Conservation (phyloP, 371 early-diverging fungal genomes). For the Circinella minor region DNA sequence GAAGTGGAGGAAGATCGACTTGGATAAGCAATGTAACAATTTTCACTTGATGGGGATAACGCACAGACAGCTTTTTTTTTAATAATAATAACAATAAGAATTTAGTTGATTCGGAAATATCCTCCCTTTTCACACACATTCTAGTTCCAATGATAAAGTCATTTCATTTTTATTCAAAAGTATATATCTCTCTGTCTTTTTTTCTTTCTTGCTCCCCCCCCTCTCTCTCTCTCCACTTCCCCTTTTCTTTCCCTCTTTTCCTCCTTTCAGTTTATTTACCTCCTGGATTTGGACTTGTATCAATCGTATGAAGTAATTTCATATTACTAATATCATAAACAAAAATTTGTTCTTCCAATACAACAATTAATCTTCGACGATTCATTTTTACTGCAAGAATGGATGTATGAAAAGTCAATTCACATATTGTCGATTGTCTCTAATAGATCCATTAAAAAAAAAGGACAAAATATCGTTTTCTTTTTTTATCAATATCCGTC, state of each 20-base stretch:
- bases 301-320: slow-evolving; percentile 94
- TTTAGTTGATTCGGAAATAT: not conserved
- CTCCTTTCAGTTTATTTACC: slow-evolving; percentile 49
- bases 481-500: too few relatives aligned
- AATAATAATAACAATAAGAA: slow-evolving; percentile 1
- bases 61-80: slow-evolving; percentile 88
- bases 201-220: too few relatives aligned
- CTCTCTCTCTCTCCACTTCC: too few relatives aligned
- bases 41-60: slow-evolving; percentile 92
- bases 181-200: not conserved
- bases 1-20: slow-evolving; percentile 61
- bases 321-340: slow-evolving; percentile 95
- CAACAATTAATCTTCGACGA: slow-evolving; percentile 89
- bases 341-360: slow-evolving; percentile 90
- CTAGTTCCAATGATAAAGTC: too few relatives aligned
- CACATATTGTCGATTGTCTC: slow-evolving; percentile 95
- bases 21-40: slow-evolving; percentile 94
- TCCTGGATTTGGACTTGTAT: slow-evolving; percentile 89
- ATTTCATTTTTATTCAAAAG: too few relatives aligned
- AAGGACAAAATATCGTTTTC: too few relatives aligned
- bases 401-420: slow-evolving; percentile 89
- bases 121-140: too few relatives aligned
- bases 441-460: slow-evolving; percentile 21
- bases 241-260: too few relatives aligned
- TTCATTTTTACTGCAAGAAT: slow-evolving; percentile 95